Evolutionary conservation across 1,284 basidiomycete species (phyloP).

Genomic region (Cryptococcus floricola): DNA sequence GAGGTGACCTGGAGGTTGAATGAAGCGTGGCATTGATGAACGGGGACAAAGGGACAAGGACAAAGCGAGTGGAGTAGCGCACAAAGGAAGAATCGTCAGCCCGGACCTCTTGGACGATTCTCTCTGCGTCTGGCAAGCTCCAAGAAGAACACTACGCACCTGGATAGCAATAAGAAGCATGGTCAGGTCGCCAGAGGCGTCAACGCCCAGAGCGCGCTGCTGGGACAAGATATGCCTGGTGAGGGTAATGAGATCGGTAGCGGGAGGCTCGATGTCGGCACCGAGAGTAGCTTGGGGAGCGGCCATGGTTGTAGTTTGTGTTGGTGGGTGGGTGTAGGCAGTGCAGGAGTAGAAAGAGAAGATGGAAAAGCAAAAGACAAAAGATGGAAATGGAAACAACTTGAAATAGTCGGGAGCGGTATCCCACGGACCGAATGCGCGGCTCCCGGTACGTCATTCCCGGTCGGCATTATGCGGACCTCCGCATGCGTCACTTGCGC

Average conservation of each 20-base stretch:
- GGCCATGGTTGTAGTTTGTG: constrained; percentile 8
- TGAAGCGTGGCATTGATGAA: neutral
- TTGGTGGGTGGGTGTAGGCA: neutral
- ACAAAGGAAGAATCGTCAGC: neutral
- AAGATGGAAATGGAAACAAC: neutral
- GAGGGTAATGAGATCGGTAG: constrained; percentile 84
- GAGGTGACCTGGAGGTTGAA: constrained; percentile 52
- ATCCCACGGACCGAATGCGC: neutral
- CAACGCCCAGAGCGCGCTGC: constrained; percentile 70
- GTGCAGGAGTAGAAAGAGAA: neutral
- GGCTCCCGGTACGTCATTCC: neutral
- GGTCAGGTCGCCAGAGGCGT: constrained; percentile 90
- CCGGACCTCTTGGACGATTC: neutral
- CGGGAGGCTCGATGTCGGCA: constrained; percentile 62
- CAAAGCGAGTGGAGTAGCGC: neutral
- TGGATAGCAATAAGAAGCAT: constrained; percentile 92
- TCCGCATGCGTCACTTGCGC: neutral
- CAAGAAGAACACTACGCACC: constrained; percentile 56
- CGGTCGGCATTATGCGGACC: constrained; percentile 1
- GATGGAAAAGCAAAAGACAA: neutral
- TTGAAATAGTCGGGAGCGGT: neutral
- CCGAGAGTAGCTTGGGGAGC: constrained; percentile 16
- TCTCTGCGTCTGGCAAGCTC: neutral
- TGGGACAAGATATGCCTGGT: constrained; percentile 83
- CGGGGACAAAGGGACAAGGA: neutral